Evolutionary conservation across 139 green algal species (phyloP).

Genomic region (Desmodesmus armatus): DNA sequence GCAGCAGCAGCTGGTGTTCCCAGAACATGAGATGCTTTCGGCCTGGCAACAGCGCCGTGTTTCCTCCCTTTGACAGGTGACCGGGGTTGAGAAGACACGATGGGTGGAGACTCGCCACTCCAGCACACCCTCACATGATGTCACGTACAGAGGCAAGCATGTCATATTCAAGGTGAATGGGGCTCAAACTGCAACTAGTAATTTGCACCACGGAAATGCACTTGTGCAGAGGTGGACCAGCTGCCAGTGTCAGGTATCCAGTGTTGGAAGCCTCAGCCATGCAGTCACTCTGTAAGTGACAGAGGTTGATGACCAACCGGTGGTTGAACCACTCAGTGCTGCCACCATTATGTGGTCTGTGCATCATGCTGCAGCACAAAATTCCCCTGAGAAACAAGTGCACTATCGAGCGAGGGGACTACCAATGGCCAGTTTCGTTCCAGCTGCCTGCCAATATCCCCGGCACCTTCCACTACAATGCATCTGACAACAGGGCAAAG

Average conservation of each 20-base stretch:
- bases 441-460: conserved; percentile 26
- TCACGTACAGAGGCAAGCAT: conserved; percentile 7
- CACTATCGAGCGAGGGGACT: conserved; percentile 11
- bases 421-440: conserved; percentile 35
- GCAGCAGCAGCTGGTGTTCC: not conserved
- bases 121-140: not conserved
- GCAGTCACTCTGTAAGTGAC: too few relatives aligned
- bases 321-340: too few relatives aligned
- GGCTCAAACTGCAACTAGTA: not conserved
- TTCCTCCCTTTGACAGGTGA: not conserved
- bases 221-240: not conserved
- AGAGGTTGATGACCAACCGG: too few relatives aligned
- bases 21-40: not conserved
- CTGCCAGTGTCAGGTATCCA: too few relatives aligned
- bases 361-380: not conserved
- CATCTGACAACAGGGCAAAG: not conserved
- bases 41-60: too few relatives aligned
- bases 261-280: too few relatives aligned
- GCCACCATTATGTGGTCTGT: not conserved
- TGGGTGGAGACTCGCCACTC: not conserved
- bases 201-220: too few relatives aligned
- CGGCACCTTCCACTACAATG: conserved; percentile 10
- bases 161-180: conserved; percentile 16
- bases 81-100: conserved; percentile 3
- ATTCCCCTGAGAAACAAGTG: not conserved